These are phyloP conservation scores for Zygoascus flipseniorum DNA, from an alignment of 805 yeast species.

Conservation along the genomic window DNA sequence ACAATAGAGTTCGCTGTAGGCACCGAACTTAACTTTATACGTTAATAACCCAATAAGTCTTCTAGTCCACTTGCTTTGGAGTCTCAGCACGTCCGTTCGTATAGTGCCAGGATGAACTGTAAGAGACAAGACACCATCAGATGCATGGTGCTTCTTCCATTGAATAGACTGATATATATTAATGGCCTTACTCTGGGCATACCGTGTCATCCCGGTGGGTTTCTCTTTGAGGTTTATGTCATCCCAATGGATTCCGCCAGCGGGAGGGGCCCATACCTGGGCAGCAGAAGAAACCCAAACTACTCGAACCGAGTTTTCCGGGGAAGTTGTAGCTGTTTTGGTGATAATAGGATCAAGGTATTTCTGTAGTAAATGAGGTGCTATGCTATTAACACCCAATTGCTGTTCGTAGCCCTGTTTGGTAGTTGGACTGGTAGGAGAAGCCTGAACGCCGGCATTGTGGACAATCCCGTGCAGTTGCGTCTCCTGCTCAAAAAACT, in stretches of 20 bases:
- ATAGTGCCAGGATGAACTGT: not conserved
- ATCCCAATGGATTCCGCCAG: conserved; percentile 9
- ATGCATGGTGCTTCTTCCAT: conserved; percentile 30
- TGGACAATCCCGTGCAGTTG: conserved; percentile 32
- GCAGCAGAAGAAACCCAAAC: conserved; percentile 31
- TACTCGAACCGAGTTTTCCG: conserved; percentile 31
- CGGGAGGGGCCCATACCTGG: not conserved
- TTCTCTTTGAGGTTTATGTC: not conserved
- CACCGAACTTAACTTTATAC: conserved; percentile 29
- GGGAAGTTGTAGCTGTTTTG: conserved; percentile 25
- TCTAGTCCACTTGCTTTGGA: not conserved
- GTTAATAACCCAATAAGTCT: conserved; percentile 12
- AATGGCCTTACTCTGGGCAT: conserved; percentile 40
- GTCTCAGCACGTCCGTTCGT: not conserved
- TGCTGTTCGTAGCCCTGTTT: conserved; percentile 20
- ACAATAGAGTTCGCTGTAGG: conserved; percentile 37
- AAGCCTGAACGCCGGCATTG: conserved; percentile 40
- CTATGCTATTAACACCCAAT: conserved; percentile 36
- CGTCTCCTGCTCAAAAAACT: conserved; percentile 22
- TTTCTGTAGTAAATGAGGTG: not conserved
- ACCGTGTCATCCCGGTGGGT: conserved; percentile 7
- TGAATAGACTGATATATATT: conserved; percentile 29
- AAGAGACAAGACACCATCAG: conserved; percentile 9
- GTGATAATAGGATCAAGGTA: conserved; percentile 31
- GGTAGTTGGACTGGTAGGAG: conserved; percentile 22